Evolutionary conservation across 768 basidiomycete genomes (phyloP).

Genomic region (Cyclocybe cylindracea): DNA sequence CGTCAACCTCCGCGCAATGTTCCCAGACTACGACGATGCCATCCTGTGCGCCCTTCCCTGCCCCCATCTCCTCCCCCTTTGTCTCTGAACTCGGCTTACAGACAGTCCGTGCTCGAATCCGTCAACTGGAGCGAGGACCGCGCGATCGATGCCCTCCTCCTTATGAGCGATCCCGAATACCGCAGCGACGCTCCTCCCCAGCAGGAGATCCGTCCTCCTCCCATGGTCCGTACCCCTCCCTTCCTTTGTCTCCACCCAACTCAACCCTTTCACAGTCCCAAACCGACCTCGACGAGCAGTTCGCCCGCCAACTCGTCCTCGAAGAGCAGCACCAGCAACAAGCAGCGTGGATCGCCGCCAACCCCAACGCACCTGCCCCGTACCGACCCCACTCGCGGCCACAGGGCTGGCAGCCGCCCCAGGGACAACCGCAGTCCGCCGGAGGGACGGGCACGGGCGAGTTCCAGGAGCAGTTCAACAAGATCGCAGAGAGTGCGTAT

Average conservation of each 20-base stretch:
- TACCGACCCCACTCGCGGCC: constrained; percentile 7
- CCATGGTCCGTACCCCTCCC: constrained; percentile 22
- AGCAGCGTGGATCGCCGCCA: constrained; percentile 31
- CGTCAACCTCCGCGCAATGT: constrained; percentile 62
- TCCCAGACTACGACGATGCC: constrained; percentile 79
- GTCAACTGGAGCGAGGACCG: constrained; percentile 70
- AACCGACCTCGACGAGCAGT: constrained; percentile 76
- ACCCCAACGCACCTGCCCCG: constrained; percentile 18
- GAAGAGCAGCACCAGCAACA: constrained; percentile 55
- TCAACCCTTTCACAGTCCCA: constrained; percentile 41
- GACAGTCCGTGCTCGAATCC: constrained; percentile 72
- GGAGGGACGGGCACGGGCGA: constrained; percentile 35
- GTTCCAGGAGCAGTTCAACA: constrained; percentile 72
- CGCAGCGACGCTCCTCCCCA: constrained; percentile 36
- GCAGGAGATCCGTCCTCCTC: constrained; percentile 15
- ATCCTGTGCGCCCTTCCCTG: constrained; percentile 49
- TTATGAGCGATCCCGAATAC: constrained; percentile 86
- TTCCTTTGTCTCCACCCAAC: not conserved
- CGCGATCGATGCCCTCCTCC: constrained; percentile 75
- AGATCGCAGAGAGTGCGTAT: constrained; percentile 75
- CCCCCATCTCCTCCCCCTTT: not conserved
- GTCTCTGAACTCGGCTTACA: constrained; percentile 21
- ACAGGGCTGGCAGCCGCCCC: constrained; percentile 20
- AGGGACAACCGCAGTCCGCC: constrained; percentile 42
- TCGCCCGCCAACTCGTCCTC: constrained; percentile 70